Percentiles rank a stretch among this genome's conserved stretches.
phyloP scores from a whole-genome alignment of 495 filamentous ascomycete genomes.

The Annulohypoxylon moriforme region DNA sequence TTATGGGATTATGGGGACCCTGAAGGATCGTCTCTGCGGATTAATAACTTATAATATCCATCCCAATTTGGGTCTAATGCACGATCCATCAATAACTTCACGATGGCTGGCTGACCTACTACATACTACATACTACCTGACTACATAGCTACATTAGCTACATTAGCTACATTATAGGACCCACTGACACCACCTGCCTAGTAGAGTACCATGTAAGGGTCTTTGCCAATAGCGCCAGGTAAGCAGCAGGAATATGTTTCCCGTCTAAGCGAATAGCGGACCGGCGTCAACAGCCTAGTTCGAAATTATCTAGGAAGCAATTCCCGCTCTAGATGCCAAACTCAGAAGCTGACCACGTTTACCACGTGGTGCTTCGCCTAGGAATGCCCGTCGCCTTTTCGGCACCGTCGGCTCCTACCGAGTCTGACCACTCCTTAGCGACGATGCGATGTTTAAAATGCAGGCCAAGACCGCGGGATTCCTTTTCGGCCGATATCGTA shows the following conservation, averaged over 20 bases:
- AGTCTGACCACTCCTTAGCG: slow-evolving; percentile 42
- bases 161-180: slow-evolving; percentile 11
- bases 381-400: slow-evolving; percentile 28
- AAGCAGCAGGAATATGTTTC: slow-evolving; percentile 37
- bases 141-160: slow-evolving; percentile 1
- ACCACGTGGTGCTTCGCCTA: slow-evolving; percentile 45
- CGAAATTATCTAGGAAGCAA: slow-evolving; percentile 41
- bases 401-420: slow-evolving; percentile 44
- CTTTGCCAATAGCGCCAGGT: slow-evolving; percentile 44
- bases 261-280: slow-evolving; percentile 39
- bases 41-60: slow-evolving; percentile 43
- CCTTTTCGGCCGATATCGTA: slow-evolving; percentile 47
- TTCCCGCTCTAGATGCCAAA: slow-evolving; percentile 37
- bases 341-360: slow-evolving; percentile 44
- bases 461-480: slow-evolving; percentile 42
- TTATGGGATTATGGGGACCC: slow-evolving; percentile 19
- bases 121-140: slow-evolving; percentile 3
- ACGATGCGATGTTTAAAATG: slow-evolving; percentile 37
- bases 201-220: slow-evolving; percentile 42
- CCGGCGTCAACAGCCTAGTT: slow-evolving; percentile 9
- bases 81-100: slow-evolving; percentile 47
- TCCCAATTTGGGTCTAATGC: slow-evolving; percentile 45
- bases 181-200: slow-evolving; percentile 47
- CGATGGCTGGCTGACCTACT: slow-evolving; percentile 39
- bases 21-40: slow-evolving; percentile 44